Evolutionary conservation across 306 rosid genomes (phyloP), one percentile per base, ranked within the genome.

Genomic region (Cucurbita moschata): DNA sequence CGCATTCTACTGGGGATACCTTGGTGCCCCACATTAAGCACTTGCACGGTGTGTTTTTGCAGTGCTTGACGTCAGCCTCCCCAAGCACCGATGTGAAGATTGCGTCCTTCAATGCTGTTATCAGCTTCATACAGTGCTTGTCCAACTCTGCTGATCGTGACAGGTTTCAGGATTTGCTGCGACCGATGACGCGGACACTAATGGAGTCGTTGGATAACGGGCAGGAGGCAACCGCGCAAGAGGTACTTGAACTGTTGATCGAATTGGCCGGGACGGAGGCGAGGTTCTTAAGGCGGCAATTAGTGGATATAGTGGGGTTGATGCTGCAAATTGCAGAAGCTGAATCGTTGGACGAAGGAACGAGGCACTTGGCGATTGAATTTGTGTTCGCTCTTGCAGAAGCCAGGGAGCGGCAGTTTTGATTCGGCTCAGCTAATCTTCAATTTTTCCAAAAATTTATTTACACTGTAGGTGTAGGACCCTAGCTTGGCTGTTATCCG

Each of bases 291-390:
- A 70, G 98, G 77, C 72, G 98, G 80, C 97, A 94, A 83, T 74
- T 94, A 21, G 92, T 81, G 9, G 98, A 94, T 74, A 96, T 89
- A 11, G 98, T 93, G 2, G 98, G 94, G 5, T 82, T 96, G 1
- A 93, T 93, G 98, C 63, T 93, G 76, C 98, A 93, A 80, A 88
- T 93, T 77, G 97, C 96, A 0, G 98, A 93, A 81, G 98, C 98
- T 0, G 96, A 90, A 59, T 82, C 96, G 0, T 63, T 90, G 81
- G 98, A 93, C 70, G 97, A 93, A 81, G 97, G 97, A 51, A 90
- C 98, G 0, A 74, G 98, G 67, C 98, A 93, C 63, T 78, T 93
- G 90, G 97, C 98, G 5, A 87, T 93, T 30, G 98, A 93, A 86
- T 93, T 93, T 57, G 98, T 93, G 37, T 90, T 93, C 57, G 90